These are phyloP conservation scores for Naematelia aurantialba DNA, from an alignment of 768 basidiomycete genomes.

Conservation along the genomic window DNA sequence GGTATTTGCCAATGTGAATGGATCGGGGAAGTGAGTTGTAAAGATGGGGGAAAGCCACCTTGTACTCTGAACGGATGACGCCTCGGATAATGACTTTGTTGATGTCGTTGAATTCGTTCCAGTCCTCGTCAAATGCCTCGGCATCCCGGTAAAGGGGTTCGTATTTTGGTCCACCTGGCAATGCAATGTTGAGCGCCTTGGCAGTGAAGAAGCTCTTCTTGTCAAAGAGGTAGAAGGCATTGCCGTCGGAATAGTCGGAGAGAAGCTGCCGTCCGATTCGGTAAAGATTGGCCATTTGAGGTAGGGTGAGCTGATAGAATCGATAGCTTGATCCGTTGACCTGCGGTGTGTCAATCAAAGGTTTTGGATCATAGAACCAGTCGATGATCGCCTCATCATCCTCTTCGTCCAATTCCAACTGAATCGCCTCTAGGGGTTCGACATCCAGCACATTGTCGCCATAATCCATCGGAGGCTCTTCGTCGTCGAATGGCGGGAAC, in stretches of 20 bases:
- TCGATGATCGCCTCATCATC: constrained; percentile 89
- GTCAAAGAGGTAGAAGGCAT: constrained; percentile 91
- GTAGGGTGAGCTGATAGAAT: constrained; percentile 88
- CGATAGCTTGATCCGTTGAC: constrained; percentile 92
- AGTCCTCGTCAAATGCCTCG: constrained; percentile 96
- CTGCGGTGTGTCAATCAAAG: constrained; percentile 78
- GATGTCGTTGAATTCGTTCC: constrained; percentile 99
- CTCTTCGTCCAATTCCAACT: constrained; percentile 85
- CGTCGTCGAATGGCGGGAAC: constrained; percentile 98
- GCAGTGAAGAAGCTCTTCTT: constrained; percentile 97
- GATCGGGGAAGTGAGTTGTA: constrained; percentile 97
- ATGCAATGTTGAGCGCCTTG: constrained; percentile 57
- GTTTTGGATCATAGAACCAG: constrained; percentile 98
- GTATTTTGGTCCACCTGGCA: constrained; percentile 94
- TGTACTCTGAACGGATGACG: constrained; percentile 97
- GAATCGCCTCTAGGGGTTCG: constrained; percentile 95
- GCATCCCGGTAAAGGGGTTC: constrained; percentile 94
- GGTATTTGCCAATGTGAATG: constrained; percentile 81
- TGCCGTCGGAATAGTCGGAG: constrained; percentile 86
- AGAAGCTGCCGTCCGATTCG: constrained; percentile 89
- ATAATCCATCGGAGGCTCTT: constrained; percentile 97
- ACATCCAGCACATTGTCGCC: constrained; percentile 98
- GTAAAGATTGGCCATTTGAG: constrained; percentile 94
- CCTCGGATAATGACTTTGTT: constrained; percentile 99
- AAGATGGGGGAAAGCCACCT: constrained; percentile 96